These are phyloP conservation scores for Neonectria neomacrospora DNA, from an alignment of 2,329 filamentous ascomycete genomes.

Conservation along the genomic window DNA sequence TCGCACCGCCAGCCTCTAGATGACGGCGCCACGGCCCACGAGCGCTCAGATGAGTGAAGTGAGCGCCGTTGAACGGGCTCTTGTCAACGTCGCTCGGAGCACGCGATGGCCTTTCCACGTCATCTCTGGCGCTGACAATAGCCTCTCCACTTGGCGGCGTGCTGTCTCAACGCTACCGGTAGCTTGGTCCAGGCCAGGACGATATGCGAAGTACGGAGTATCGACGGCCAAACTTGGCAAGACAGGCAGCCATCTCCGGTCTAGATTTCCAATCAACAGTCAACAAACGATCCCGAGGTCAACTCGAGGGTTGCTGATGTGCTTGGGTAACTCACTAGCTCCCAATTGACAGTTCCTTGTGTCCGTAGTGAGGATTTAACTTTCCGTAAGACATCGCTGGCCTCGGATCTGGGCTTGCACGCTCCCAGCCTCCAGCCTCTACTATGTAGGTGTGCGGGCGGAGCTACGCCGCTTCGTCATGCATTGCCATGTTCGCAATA, in stretches of 20 bases:
- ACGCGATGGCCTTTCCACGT: constrained; percentile 35
- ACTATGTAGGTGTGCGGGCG: constrained; percentile 28
- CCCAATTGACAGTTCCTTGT: constrained; percentile 22
- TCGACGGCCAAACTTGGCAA: constrained; percentile 29
- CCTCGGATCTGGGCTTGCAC: constrained; percentile 31
- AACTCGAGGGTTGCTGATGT: constrained; percentile 3
- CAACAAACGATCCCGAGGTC: constrained; percentile 10
- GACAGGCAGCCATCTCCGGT: constrained; percentile 20
- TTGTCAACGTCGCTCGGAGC: constrained; percentile 26
- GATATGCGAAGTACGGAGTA: constrained; percentile 2
- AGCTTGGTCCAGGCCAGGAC: constrained; percentile 10
- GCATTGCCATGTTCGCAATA: constrained; percentile 29
- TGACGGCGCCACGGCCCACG: constrained; percentile 8
- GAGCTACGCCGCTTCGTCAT: constrained; percentile 37
- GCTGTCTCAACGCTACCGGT: constrained; percentile 31
- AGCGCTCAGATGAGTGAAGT: constrained; percentile 1
- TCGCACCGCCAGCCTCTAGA: constrained; percentile 25
- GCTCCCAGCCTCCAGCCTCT: constrained; percentile 25
- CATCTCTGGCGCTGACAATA: constrained; percentile 29
- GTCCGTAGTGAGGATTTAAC: constrained; percentile 10
- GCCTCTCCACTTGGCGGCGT: constrained; percentile 40
- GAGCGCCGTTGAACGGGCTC: constrained; percentile 27
- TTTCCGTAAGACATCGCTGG: constrained; percentile 30
- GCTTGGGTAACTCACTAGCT: constrained; percentile 12
- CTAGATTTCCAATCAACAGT: constrained; percentile 23